Conservation (phyloP, 495 filamentous ascomycete species). For the Eremomyces bilateralis region DNA sequence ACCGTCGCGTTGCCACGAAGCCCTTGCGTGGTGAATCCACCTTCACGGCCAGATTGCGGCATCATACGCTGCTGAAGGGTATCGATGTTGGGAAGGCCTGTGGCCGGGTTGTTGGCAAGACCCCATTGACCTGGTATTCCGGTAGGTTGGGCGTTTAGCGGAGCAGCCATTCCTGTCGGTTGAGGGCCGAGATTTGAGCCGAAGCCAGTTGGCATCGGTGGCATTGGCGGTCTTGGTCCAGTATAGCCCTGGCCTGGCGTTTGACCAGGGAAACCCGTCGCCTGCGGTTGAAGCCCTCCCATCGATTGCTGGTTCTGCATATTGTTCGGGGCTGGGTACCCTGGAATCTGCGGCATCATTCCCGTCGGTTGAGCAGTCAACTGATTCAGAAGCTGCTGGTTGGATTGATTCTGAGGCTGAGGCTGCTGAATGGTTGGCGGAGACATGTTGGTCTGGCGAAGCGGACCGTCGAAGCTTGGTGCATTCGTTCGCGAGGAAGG, state of each 20-base stretch:
- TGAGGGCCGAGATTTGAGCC: conserved; percentile 39
- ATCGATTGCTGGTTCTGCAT: conserved; percentile 23
- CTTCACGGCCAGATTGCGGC: conserved; percentile 87
- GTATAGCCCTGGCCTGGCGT: conserved; percentile 38
- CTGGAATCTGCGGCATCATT: conserved; percentile 31
- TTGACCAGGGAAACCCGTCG: conserved; percentile 16
- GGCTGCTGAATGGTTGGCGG: conserved; percentile 68
- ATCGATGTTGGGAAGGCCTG: conserved; percentile 82
- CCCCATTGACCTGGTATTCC: conserved; percentile 95
- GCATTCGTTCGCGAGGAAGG: conserved; percentile 38
- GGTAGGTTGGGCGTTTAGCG: conserved; percentile 83
- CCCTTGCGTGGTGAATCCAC: conserved; percentile 71
- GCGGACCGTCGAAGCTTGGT: conserved; percentile 51
- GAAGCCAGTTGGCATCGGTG: conserved; percentile 82
- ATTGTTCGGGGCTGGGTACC: conserved; percentile 14
- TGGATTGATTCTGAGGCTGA: conserved; percentile 56
- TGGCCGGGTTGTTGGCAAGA: conserved; percentile 78
- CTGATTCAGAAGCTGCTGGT: conserved; percentile 53
- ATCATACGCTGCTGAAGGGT: conserved; percentile 91
- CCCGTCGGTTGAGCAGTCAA: conserved; percentile 58
- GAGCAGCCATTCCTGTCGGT: conserved; percentile 32
- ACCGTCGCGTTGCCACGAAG: conserved; percentile 86
- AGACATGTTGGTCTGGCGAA: conserved; percentile 37
- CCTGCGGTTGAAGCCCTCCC: conserved; percentile 18
- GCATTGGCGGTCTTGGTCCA: conserved; percentile 75